Conservation (phyloP, 2,329 filamentous ascomycete genomes). For the Pseudogymnoascus sp. region DNA sequence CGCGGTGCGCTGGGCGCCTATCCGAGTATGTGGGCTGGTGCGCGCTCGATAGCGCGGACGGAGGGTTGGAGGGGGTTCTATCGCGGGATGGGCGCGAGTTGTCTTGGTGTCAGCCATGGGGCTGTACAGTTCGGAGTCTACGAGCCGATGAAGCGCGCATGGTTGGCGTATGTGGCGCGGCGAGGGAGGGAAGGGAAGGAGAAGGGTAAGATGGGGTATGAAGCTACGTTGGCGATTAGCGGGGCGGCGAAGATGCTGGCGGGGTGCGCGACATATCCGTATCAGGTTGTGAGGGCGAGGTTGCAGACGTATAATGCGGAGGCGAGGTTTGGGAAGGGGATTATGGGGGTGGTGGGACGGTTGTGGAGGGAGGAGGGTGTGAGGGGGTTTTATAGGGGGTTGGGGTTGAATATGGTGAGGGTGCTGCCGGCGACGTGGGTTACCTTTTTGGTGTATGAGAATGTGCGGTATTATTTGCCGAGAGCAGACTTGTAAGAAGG, state of each 20-base stretch:
- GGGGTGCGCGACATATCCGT: slow-evolving; percentile 85
- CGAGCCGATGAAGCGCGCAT: slow-evolving; percentile 55
- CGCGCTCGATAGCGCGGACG: slow-evolving; percentile 53
- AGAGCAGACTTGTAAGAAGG: slow-evolving; percentile 16
- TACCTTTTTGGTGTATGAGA: slow-evolving; percentile 95
- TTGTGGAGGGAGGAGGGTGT: slow-evolving; percentile 75
- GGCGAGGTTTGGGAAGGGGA: slow-evolving; percentile 61
- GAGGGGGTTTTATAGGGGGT: slow-evolving; percentile 81
- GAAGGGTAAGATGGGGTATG: slow-evolving; percentile 16
- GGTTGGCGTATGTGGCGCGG: slow-evolving; percentile 46
- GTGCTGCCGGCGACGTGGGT: slow-evolving; percentile 94
- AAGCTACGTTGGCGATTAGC: slow-evolving; percentile 68
- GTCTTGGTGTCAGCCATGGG: slow-evolving; percentile 84
- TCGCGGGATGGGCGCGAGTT: slow-evolving; percentile 71
- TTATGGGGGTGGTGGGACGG: slow-evolving; percentile 61
- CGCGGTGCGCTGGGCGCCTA: slow-evolving; percentile 70
- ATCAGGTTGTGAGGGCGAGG: slow-evolving; percentile 82
- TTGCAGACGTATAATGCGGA: slow-evolving; percentile 85
- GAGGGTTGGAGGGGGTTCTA: slow-evolving; percentile 82
- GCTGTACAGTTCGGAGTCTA: slow-evolving; percentile 96
- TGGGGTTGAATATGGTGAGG: slow-evolving; percentile 80
- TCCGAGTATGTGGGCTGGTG: slow-evolving; percentile 65
- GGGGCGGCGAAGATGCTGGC: slow-evolving; percentile 79
- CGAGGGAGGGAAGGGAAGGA: slow-evolving; percentile 19
- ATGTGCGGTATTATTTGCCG: slow-evolving; percentile 67